Conservation (phyloP, 257 asterid genomes). For the Capsicum chinense region DNA sequence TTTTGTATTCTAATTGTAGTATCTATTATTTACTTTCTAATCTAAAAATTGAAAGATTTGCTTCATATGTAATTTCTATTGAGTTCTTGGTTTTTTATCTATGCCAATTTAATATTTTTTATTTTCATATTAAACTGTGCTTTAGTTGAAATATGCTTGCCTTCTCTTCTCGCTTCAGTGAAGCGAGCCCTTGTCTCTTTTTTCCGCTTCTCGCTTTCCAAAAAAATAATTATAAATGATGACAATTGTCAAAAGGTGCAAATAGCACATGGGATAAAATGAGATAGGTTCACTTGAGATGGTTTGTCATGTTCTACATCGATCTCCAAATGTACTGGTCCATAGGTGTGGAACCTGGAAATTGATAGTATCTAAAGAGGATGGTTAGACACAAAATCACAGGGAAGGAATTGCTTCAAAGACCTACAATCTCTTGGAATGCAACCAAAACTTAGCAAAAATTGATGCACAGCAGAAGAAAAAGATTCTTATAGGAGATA, state of each 20-base stretch:
- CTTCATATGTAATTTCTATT: too few relatives aligned
- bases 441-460: neutral
- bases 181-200: too few relatives aligned
- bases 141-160: too few relatives aligned
- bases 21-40: too few relatives aligned
- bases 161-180: too few relatives aligned
- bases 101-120: too few relatives aligned
- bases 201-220: too few relatives aligned
- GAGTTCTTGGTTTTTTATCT: too few relatives aligned
- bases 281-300: neutral
- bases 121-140: too few relatives aligned
- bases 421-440: conserved; percentile 16
- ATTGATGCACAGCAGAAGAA: neutral
- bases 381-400: neutral
- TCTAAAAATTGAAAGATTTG: too few relatives aligned
- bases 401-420: neutral
- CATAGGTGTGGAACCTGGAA: neutral
- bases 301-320: neutral
- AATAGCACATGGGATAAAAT: neutral
- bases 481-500: neutral
- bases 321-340: neutral
- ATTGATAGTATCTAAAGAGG: neutral
- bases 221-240: neutral
- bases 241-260: neutral
- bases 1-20: too few relatives aligned